Percentiles rank a stretch among this genome's conserved stretches.
Conservation (phyloP, 148 eudicot species). For the Fagopyrum homotropicum region DNA sequence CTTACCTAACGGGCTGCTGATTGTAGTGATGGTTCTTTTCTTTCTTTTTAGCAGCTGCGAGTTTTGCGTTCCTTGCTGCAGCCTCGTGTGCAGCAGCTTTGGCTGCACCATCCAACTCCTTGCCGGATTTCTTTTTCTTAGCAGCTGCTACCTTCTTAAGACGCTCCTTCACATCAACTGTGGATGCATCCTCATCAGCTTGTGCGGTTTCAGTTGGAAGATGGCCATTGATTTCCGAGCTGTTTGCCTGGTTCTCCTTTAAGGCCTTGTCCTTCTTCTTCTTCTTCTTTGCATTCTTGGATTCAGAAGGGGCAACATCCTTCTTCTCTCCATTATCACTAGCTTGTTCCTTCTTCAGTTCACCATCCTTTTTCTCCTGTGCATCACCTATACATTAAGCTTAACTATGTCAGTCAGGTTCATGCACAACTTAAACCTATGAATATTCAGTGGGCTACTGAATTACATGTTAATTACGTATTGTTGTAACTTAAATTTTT, state of each 20-base stretch:
- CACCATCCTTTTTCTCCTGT: conserved; percentile 50
- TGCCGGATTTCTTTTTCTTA: conserved; percentile 87
- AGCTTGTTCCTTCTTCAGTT: conserved; percentile 38
- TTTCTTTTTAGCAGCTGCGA: conserved; percentile 95
- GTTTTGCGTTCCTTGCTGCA: conserved; percentile 82
- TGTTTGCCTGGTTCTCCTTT: conserved; percentile 62
- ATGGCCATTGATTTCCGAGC: conserved; percentile 25
- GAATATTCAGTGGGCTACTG: neutral
- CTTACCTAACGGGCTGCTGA: conserved; percentile 88
- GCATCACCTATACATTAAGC: conserved; percentile 27
- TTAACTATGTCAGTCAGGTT: neutral
- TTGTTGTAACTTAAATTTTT: neutral
- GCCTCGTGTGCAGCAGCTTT: conserved; percentile 89
- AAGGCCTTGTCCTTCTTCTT: conserved; percentile 79
- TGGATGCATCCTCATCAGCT: conserved; percentile 41
- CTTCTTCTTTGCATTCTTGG: conserved; percentile 70
- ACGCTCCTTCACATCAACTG: conserved; percentile 76
- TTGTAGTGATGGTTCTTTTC: conserved; percentile 93
- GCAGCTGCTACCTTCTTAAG: conserved; percentile 65
- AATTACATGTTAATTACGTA: neutral
- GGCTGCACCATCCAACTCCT: conserved; percentile 83
- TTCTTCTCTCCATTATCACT: conserved; percentile 48
- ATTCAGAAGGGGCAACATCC: conserved; percentile 45
- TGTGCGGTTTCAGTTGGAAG: conserved; percentile 31
- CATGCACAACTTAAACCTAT: neutral